Evolutionary conservation across 352 stramenopile species (phyloP).

Genomic region (Phytophthora meadii): DNA sequence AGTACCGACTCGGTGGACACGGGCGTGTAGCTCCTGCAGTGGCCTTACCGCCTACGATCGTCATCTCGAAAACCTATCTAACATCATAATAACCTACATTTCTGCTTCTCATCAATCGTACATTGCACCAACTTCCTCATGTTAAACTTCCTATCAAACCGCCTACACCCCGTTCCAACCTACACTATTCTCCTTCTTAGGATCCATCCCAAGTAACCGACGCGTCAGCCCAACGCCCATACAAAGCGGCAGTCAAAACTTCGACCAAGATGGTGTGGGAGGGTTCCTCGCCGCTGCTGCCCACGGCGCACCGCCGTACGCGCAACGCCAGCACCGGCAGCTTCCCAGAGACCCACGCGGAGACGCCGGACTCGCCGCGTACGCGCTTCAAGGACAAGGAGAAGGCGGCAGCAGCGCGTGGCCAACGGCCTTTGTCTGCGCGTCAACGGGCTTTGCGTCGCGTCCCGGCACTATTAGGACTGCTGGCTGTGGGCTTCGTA

Average conservation of each 20-base stretch:
- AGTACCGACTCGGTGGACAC: neutral
- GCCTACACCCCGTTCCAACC: too few relatives aligned
- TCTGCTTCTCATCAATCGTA: too few relatives aligned
- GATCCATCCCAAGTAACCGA: constrained; percentile 7
- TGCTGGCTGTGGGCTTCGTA: constrained; percentile 43
- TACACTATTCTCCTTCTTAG: neutral
- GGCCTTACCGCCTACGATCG: neutral
- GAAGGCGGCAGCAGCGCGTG: constrained; percentile 19
- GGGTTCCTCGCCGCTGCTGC: constrained; percentile 34
- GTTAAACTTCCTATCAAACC: too few relatives aligned
- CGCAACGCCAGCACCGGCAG: constrained; percentile 42
- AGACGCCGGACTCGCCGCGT: constrained; percentile 21
- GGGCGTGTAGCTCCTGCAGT: too few relatives aligned
- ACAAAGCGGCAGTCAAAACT: constrained; percentile 8
- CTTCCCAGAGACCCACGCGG: constrained; percentile 29
- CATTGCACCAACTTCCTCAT: neutral
- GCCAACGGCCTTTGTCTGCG: constrained; percentile 1
- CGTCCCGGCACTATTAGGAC: constrained; percentile 23
- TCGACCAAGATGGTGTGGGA: constrained; percentile 36
- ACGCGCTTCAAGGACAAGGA: constrained; percentile 33
- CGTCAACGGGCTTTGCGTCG: constrained; percentile 27
- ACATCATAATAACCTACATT: too few relatives aligned
- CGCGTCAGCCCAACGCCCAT: constrained; percentile 2
- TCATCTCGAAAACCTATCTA: constrained; percentile 1
- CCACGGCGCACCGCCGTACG: constrained; percentile 41